phyloP scores from a whole-genome alignment of 208 protist genomes.

The Leishmania amazonensis region DNA sequence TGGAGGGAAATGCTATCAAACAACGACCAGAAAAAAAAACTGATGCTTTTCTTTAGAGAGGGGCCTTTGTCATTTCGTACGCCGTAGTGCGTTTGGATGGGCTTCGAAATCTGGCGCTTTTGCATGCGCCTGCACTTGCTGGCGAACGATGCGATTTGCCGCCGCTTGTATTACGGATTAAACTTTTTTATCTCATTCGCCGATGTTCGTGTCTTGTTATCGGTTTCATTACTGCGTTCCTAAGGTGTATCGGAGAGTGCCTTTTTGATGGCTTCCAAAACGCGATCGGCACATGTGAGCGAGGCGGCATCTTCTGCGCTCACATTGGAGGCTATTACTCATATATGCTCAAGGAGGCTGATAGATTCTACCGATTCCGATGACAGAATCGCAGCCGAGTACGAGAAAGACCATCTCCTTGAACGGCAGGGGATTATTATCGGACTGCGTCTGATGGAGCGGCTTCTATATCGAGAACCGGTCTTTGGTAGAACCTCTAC shows the following conservation, averaged over 20 bases:
- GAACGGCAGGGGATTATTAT: conserved; percentile 67
- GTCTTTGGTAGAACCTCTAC: conserved; percentile 57
- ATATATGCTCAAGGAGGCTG: conserved; percentile 25
- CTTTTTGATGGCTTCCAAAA: conserved; percentile 18
- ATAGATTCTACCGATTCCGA: conserved; percentile 17
- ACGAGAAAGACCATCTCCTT: conserved; percentile 34
- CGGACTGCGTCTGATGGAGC: conserved; percentile 67
- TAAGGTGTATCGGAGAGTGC: background rate
- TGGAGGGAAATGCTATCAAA: background rate
- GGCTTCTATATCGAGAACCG: conserved; percentile 74
- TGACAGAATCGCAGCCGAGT: conserved; percentile 26
- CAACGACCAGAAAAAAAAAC: background rate
- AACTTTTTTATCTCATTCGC: background rate
- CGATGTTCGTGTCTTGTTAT: background rate
- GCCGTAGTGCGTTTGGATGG: background rate
- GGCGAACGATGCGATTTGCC: background rate
- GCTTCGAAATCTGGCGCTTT: background rate
- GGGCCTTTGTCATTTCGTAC: background rate
- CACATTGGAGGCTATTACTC: conserved; percentile 51
- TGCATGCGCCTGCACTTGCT: too few relatives aligned
- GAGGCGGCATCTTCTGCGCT: conserved; percentile 56
- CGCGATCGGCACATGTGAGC: conserved; percentile 33
- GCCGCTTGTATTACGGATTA: background rate
- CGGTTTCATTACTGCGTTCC: background rate
- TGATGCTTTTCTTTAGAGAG: background rate